Evolutionary conservation across 2,329 filamentous ascomycete species (phyloP), one percentile per base, ranked within the genome.

Genomic region (Aureobasidium lini): DNA sequence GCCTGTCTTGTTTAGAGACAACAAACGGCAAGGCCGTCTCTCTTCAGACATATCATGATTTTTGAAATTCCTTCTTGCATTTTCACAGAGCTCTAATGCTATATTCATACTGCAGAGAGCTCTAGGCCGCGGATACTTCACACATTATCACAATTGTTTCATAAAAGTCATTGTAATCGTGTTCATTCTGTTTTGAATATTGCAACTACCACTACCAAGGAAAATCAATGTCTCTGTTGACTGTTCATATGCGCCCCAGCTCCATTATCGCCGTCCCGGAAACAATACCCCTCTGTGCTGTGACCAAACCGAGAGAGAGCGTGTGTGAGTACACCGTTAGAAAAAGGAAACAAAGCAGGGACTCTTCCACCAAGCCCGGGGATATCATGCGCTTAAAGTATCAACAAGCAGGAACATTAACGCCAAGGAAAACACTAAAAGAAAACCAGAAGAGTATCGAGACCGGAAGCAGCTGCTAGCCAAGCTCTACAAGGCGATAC

Each of bases 311-410:
- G 34, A 16, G 13, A 39, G 16, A 15, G 18, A 52, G 23, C 36
- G 48, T 39, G 48, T 40, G 48, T 40, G 36, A 16, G 28, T n/a
- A 34, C 9, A 16, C 39, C 6, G n/a, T 10, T 1, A 16, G 11
- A 3, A 7, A 16, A 54, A 39, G 10, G 39, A 28, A 44, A 44
- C 6, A 2, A 42, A 42, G n/a, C 37, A 46, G 39, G 29, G 31
- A 46, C 52, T 44, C 40, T 28, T 54, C 6, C n/a, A 18, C 52
- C 39, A 34, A 6, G 13, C 29, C 40, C 52, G n/a, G 13, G 52
- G 52, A 57, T 57, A 57, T 57, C 52, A 46, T 57, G 40, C 52
- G 42, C 39, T 57, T 29, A 29, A 57, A 36, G 28, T 37, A n/a
- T 16, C 29, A 32, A 32, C 9, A 32, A 48, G 44, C 9, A 48